Conservation (phyloP, 2,329 filamentous ascomycete species). For the Mycosphaerelloides madeirae region DNA sequence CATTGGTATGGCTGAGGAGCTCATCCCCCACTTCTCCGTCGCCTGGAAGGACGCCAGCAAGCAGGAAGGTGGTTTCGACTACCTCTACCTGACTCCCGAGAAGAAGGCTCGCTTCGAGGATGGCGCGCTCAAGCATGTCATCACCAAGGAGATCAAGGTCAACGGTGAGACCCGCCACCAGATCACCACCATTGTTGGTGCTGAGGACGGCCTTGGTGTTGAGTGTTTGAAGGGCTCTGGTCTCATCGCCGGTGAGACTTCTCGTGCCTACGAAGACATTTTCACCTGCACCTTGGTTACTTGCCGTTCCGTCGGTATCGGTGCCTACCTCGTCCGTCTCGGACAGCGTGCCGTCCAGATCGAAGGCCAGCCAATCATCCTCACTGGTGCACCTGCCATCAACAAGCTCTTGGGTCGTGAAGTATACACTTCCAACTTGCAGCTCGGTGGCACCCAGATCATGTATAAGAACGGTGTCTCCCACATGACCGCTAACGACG, state of each 20-base stretch:
- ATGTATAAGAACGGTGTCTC: constrained; percentile 99
- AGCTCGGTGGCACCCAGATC: constrained; percentile 99
- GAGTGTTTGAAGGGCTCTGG: constrained; percentile 96
- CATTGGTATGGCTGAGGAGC: constrained; percentile 91
- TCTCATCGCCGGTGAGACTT: constrained; percentile 96
- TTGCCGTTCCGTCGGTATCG: constrained; percentile 97
- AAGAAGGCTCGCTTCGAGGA: constrained; percentile 83
- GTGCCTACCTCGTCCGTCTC: constrained; percentile 96
- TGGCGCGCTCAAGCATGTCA: constrained; percentile 66
- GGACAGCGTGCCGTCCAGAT: constrained; percentile 98
- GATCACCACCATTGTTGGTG: constrained; percentile 88
- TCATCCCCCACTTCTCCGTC: constrained; percentile 95
- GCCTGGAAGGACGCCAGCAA: constrained; percentile 84
- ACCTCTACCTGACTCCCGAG: constrained; percentile 86
- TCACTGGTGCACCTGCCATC: constrained; percentile 93
- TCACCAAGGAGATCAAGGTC: constrained; percentile 82
- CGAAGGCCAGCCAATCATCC: constrained; percentile 96
- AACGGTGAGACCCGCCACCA: constrained; percentile 87
- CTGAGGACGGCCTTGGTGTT: constrained; percentile 93
- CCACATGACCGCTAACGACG: constrained; percentile 95
- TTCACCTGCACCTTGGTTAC: constrained; percentile 98
- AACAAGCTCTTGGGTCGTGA: constrained; percentile 98
- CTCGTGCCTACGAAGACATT: constrained; percentile 95
- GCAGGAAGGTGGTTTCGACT: constrained; percentile 89
- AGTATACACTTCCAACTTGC: constrained; percentile 97